phyloP scores from a whole-genome alignment of 495 filamentous ascomycete genomes.

The Immersiella caudata region DNA sequence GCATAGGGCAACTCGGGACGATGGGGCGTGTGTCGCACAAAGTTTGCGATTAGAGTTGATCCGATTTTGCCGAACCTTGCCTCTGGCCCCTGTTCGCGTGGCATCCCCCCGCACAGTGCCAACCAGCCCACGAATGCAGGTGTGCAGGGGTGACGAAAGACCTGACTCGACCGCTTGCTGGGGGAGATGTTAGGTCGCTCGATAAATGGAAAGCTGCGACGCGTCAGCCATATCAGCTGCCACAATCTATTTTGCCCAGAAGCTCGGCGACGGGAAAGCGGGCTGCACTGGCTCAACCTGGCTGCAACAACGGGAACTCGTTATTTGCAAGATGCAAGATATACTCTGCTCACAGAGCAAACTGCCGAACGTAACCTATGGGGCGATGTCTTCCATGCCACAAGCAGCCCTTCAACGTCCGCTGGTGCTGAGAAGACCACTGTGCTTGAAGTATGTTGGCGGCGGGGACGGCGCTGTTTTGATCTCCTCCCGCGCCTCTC shows the following conservation, averaged over 20 bases:
- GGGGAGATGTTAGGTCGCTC: background rate
- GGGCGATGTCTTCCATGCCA: too few relatives aligned
- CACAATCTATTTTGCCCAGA: background rate
- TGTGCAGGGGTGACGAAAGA: background rate
- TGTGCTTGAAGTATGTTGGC: too few relatives aligned
- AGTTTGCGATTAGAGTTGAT: conserved; percentile 23
- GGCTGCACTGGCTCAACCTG: background rate
- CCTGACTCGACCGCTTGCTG: conserved; percentile 8
- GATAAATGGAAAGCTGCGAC: conserved; percentile 7
- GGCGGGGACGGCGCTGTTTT: background rate
- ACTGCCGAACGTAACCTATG: background rate
- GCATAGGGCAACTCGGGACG: background rate
- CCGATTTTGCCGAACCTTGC: conserved; percentile 29
- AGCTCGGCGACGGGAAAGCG: background rate
- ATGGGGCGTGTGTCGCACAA: conserved; percentile 19
- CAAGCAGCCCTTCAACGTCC: too few relatives aligned
- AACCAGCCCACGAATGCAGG: background rate
- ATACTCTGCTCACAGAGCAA: background rate
- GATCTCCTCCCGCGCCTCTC: background rate
- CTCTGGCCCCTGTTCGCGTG: conserved; percentile 13
- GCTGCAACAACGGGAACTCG: background rate
- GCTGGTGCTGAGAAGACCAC: too few relatives aligned
- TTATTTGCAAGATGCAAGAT: background rate
- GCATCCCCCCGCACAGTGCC: background rate
- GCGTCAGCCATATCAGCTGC: conserved; percentile 4